Conservation (phyloP, 2,329 filamentous ascomycete genomes). For the Elsinoe necatrix region DNA sequence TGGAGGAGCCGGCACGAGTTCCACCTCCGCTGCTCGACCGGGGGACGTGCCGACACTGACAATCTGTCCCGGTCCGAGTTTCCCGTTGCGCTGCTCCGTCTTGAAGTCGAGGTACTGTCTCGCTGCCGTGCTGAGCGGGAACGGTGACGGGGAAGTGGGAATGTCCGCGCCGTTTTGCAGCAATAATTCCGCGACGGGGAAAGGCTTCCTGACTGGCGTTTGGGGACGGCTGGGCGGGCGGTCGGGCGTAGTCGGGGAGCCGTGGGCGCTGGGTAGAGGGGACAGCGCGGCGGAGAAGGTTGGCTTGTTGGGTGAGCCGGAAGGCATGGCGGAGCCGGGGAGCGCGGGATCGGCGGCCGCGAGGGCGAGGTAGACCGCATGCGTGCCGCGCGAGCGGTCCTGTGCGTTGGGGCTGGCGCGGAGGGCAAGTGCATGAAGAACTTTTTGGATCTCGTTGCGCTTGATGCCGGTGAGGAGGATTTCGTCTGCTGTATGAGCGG, state of each 20-base stretch:
- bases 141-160: constrained; percentile 63
- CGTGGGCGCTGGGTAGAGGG: constrained; percentile 28
- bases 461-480: constrained; percentile 88
- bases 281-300: constrained; percentile 20
- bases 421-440: constrained; percentile 81
- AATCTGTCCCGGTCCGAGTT: constrained; percentile 14
- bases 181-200: constrained; percentile 82
- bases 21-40: constrained; percentile 10
- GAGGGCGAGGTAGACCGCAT: constrained; percentile 81
- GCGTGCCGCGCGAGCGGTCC: constrained; percentile 80
- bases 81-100: constrained; percentile 38
- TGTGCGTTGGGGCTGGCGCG: constrained; percentile 77
- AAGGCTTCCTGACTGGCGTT: constrained; percentile 47
- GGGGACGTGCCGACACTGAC: constrained; percentile 14
- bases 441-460: constrained; percentile 88
- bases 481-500: constrained; percentile 63
- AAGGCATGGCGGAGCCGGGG: constrained; percentile 47
- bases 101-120: constrained; percentile 80
- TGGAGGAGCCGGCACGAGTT: constrained; percentile 3
- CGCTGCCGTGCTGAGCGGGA: constrained; percentile 73
- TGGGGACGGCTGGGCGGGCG: constrained; percentile 32
- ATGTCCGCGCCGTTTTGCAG: constrained; percentile 91
- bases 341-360: constrained; percentile 85
- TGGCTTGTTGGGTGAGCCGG: constrained; percentile 35
- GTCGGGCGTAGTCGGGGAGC: constrained; percentile 33